Evolutionary conservation across 2,329 filamentous ascomycete species (phyloP).

Genomic region (Calonectria hawksworthii): DNA sequence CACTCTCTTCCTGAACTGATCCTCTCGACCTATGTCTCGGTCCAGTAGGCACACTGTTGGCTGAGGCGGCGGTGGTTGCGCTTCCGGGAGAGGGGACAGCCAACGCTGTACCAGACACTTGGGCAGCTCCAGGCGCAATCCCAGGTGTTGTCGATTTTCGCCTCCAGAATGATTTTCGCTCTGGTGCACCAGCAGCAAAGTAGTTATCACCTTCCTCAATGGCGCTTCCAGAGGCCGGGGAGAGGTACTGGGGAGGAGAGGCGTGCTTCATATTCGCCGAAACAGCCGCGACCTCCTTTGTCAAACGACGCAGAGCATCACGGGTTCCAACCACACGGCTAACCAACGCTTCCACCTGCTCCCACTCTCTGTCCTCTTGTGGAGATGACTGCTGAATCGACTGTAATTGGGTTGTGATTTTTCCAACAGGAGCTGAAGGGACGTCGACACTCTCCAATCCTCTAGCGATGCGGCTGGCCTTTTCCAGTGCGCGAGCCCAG

Average conservation of each 20-base stretch:
- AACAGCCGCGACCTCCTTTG: conserved; percentile 81
- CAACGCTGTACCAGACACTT: conserved; percentile 55
- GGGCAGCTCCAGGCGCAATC: conserved; percentile 56
- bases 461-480: conserved; percentile 77
- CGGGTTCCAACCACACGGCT: conserved; percentile 89
- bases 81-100: conserved; percentile 60
- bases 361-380: conserved; percentile 87
- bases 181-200: conserved; percentile 54
- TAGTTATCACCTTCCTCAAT: conserved; percentile 71
- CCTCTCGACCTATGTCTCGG: conserved; percentile 54
- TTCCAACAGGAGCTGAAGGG: conserved; percentile 44
- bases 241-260: conserved; percentile 52
- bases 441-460: conserved; percentile 59
- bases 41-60: conserved; percentile 48
- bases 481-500: conserved; percentile 90
- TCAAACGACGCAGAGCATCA: conserved; percentile 88
- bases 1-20: conserved; percentile 67
- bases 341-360: conserved; percentile 86
- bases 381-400: conserved; percentile 51
- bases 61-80: conserved; percentile 46
- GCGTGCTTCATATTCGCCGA: conserved; percentile 63
- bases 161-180: conserved; percentile 89
- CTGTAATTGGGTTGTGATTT: conserved; percentile 44
- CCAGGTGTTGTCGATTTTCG: conserved; percentile 78
- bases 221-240: conserved; percentile 56